Percentiles rank a stretch among this genome's conserved stretches.
Conservation (phyloP, 345 rosid species). For the Linum tenue region DNA sequence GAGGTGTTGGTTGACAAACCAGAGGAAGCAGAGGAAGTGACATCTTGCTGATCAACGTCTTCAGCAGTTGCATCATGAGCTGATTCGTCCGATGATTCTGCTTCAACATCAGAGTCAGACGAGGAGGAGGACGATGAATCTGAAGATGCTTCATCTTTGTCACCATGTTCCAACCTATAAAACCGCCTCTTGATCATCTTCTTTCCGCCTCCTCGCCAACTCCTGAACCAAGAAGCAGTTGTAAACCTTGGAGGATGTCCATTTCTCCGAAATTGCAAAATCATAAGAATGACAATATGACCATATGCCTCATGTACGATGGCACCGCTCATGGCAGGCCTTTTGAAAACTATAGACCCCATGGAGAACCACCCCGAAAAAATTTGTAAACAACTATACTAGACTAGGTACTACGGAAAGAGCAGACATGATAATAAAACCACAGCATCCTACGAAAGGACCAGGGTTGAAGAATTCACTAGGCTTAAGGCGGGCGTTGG, state of each 20-base stretch:
- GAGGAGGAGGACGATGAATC: constrained; percentile 56
- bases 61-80: constrained; percentile 26
- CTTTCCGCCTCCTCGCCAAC: not conserved
- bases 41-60: constrained; percentile 19
- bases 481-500: no score
- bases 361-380: no score
- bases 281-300: not conserved
- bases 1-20: constrained; percentile 30
- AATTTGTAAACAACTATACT: no score
- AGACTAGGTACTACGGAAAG: no score
- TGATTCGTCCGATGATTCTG: constrained; percentile 29
- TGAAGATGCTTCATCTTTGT: constrained; percentile 42
- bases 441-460: no score
- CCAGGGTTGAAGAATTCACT: no score
- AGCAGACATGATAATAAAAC: no score
- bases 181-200: constrained; percentile 79
- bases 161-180: constrained; percentile 68
- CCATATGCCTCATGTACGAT: no score
- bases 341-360: no score
- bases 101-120: constrained; percentile 60
- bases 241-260: not conserved
- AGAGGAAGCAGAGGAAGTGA: constrained; percentile 34
- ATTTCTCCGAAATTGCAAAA: not conserved
- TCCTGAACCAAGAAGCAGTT: not conserved
- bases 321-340: no score